phyloP scores from a whole-genome alignment of 1,284 basidiomycete species.

The Cryptococcus sp. region DNA sequence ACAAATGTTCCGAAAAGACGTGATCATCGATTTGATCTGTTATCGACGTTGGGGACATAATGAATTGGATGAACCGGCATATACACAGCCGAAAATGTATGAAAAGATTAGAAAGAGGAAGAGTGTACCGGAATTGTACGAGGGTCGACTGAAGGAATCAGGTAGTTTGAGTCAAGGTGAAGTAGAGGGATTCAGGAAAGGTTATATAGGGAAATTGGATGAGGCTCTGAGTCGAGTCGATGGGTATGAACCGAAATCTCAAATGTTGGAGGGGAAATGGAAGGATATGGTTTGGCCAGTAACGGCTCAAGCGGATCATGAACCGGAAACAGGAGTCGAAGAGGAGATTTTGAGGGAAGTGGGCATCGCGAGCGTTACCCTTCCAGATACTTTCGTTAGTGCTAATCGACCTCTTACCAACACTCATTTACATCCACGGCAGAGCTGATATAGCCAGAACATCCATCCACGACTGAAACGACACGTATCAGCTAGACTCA shows the following conservation, averaged over 20 bases:
- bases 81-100: slow-evolving; percentile 87
- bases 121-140: slow-evolving; percentile 76
- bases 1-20: slow-evolving; percentile 77
- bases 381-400: slow-evolving; percentile 71
- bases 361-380: slow-evolving; percentile 64
- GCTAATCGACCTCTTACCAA: background rate
- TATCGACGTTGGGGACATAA: slow-evolving; percentile 79
- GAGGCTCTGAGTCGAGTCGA: slow-evolving; percentile 55
- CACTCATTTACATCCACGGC: background rate
- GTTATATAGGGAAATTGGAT: slow-evolving; percentile 62
- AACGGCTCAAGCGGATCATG: slow-evolving; percentile 52
- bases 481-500: slow-evolving; percentile 72
- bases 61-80: slow-evolving; percentile 78
- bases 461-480: slow-evolving; percentile 72
- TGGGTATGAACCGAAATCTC: slow-evolving; percentile 53
- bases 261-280: slow-evolving; percentile 63
- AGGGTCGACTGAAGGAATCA: slow-evolving; percentile 66
- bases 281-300: slow-evolving; percentile 66
- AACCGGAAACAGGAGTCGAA: slow-evolving; percentile 67
- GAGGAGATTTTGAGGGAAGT: slow-evolving; percentile 55
- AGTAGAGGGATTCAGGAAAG: slow-evolving; percentile 54
- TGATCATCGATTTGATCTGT: slow-evolving; percentile 80
- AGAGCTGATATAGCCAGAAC: slow-evolving; percentile 52
- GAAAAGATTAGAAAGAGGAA: slow-evolving; percentile 69
- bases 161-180: slow-evolving; percentile 55